Evolutionary conservation across 2,329 filamentous ascomycete species (phyloP), one percentile per base, ranked within the genome.

Genomic region (Diplodia seriata): DNA sequence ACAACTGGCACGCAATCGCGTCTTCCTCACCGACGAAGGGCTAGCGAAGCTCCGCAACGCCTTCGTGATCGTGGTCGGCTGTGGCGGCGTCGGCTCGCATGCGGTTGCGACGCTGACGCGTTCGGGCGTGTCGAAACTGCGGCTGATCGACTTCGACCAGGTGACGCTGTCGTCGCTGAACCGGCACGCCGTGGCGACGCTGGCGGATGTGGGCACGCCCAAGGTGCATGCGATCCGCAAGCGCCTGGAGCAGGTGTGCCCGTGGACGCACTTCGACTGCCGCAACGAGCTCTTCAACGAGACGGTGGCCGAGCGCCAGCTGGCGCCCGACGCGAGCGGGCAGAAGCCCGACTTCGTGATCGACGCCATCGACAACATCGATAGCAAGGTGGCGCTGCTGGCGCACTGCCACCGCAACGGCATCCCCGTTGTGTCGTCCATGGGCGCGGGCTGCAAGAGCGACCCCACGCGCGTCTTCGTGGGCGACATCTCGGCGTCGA

Each of bases 321-420:
- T 99, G 51, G 87, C 82, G 43, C 43, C 43, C 0, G 83, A 87
- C 0, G 93, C 92, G 89, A 80, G 82, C 71, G 88, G 83, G 18
- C 86, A 85, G 75, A 85, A 85, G 73, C 93, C 94, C 1, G 90
- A 94, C 73, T 99, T 90, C 75, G 89, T 99, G n/a, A 88, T 99
- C 43, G 95, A 99, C 79, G 96, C 94, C 26, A 99, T 99, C 72
- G 95, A 99, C 79, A 98, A 99, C 76, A 98, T 99, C 70, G 92
- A 97, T 63, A 97, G 93, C 66, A 99, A 99, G 81, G 94, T 99
- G 3, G 91, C 90, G 20, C 82, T 99, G 66, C 84, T 99, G 50
- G 89, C 93, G 74, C 97, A 96, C 81, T 99, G 95, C 80, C 85
- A 94, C 76, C 86, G 89, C 69, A 86, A 93, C 75, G 84, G 85